phyloP scores from a whole-genome alignment of 345 rosid genomes.

The Anacardium occidentale region DNA sequence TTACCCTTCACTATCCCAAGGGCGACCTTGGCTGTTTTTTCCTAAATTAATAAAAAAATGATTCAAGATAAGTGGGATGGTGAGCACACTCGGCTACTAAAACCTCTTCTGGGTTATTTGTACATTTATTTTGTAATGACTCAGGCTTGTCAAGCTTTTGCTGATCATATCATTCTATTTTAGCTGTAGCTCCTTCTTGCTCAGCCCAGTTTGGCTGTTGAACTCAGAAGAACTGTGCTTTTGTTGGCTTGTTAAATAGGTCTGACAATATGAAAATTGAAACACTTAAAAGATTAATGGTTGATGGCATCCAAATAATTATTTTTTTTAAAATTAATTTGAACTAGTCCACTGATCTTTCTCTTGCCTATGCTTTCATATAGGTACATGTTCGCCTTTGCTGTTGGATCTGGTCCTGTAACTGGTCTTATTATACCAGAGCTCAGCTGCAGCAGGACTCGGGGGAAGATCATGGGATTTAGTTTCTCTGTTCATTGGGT shows the following conservation, averaged over 20 bases:
- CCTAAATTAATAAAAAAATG: neutral
- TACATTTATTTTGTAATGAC: neutral
- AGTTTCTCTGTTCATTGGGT: slow-evolving; percentile 86
- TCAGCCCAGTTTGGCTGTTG: neutral
- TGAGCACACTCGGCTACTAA: neutral
- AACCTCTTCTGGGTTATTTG: neutral
- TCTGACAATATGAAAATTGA: neutral
- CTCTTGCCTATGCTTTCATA: slow-evolving; percentile 7
- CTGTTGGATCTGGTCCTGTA: slow-evolving; percentile 77
- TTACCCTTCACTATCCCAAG: neutral
- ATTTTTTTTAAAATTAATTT: slow-evolving; percentile 4
- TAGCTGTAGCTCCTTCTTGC: neutral
- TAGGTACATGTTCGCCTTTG: slow-evolving; percentile 70
- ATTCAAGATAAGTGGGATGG: neutral
- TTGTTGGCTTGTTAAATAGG: neutral
- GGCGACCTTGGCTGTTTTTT: neutral
- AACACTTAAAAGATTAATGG: neutral
- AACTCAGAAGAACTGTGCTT: neutral
- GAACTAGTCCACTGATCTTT: neutral
- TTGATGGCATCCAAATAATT: neutral
- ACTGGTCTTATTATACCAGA: slow-evolving; percentile 76
- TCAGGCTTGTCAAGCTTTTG: neutral
- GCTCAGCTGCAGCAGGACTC: slow-evolving; percentile 62
- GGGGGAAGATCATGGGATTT: slow-evolving; percentile 75
- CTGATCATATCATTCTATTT: neutral